Conservation (phyloP, 2,329 filamentous ascomycete genomes). For the Chaetothyriales sp. region DNA sequence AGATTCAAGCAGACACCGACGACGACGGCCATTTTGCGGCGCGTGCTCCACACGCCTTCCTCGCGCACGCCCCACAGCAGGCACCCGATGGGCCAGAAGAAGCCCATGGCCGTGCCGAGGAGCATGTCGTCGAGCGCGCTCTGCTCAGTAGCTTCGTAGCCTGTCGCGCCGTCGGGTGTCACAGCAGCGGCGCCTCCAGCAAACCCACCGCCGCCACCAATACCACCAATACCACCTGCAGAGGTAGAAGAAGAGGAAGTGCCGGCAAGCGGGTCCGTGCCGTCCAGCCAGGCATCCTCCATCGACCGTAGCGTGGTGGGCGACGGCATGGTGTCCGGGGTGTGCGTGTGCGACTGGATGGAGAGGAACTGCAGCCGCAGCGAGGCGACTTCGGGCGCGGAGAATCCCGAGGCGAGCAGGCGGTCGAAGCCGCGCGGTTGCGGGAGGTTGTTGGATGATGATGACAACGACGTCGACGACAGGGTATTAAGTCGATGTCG, state of each 20-base stretch:
- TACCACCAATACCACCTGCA: conserved; percentile 20
- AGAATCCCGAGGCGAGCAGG: conserved; percentile 67
- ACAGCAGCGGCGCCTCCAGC: conserved; percentile 22
- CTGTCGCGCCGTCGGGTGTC: conserved; percentile 15
- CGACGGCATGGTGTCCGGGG: conserved; percentile 76
- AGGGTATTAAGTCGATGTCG: neutral
- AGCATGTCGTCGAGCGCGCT: conserved; percentile 70
- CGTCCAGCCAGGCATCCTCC: conserved; percentile 86
- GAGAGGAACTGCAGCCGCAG: conserved; percentile 78
- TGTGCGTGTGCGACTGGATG: conserved; percentile 67
- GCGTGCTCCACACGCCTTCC: conserved; percentile 70
- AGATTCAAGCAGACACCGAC: conserved; percentile 71
- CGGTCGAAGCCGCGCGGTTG: conserved; percentile 75
- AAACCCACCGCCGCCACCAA: conserved; percentile 23
- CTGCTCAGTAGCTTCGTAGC: conserved; percentile 28
- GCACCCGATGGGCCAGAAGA: conserved; percentile 85
- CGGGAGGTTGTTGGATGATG: conserved; percentile 32
- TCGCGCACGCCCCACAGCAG: conserved; percentile 73
- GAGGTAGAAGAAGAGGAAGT: conserved; percentile 23
- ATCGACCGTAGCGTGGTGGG: conserved; percentile 59
- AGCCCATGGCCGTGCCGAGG: conserved; percentile 77
- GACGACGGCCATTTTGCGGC: conserved; percentile 73
- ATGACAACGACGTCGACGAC: neutral
- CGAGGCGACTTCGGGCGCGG: conserved; percentile 63
- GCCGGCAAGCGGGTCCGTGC: conserved; percentile 34